A percentile compares a stretch with the other conserved stretches of the same genome.
These are phyloP conservation scores for Cercospora sp. DNA, from an alignment of 2,329 filamentous ascomycete genomes.

Conservation along the genomic window DNA sequence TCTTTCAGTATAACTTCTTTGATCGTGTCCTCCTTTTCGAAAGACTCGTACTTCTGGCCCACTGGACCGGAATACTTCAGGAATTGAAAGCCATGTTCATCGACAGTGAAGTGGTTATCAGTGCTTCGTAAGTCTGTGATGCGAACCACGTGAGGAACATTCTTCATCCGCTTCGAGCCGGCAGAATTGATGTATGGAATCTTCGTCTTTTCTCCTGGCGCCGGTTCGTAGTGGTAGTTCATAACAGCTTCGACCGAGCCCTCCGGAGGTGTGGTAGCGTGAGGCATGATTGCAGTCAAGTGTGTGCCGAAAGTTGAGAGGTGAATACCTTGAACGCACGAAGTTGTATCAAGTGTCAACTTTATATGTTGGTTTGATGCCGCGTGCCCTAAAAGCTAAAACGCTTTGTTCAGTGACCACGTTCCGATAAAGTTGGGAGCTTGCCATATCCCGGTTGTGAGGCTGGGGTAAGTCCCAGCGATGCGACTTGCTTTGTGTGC, in stretches of 20 bases:
- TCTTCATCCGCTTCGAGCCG: constrained; percentile 11
- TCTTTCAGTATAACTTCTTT: constrained; percentile 1
- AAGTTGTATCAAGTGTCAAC: not conserved
- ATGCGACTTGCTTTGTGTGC: not conserved
- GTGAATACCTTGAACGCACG: not conserved
- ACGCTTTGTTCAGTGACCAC: not conserved
- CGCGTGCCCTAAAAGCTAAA: not conserved
- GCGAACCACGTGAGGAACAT: not conserved
- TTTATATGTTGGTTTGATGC: not conserved
- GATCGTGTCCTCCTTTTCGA: constrained; percentile 1
- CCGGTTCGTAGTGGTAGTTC: constrained; percentile 15
- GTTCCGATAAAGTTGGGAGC: not conserved
- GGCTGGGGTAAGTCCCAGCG: not conserved
- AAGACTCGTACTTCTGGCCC: constrained; percentile 12
- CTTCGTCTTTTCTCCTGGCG: not conserved
- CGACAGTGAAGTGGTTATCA: constrained; percentile 12
- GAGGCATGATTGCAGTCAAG: constrained; percentile 4
- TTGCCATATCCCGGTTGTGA: not conserved
- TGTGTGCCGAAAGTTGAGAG: not conserved
- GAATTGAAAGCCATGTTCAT: constrained; percentile 16
- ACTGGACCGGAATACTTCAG: constrained; percentile 4
- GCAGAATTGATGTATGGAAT: not conserved
- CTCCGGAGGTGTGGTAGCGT: constrained; percentile 5
- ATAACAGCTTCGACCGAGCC: constrained; percentile 5
- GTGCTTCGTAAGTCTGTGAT: constrained; percentile 11